Evolutionary conservation across 192 early-diverging fungal genomes (phyloP), one percentile per base, ranked within the genome.

Genomic region (Geranomyces variabilis): DNA sequence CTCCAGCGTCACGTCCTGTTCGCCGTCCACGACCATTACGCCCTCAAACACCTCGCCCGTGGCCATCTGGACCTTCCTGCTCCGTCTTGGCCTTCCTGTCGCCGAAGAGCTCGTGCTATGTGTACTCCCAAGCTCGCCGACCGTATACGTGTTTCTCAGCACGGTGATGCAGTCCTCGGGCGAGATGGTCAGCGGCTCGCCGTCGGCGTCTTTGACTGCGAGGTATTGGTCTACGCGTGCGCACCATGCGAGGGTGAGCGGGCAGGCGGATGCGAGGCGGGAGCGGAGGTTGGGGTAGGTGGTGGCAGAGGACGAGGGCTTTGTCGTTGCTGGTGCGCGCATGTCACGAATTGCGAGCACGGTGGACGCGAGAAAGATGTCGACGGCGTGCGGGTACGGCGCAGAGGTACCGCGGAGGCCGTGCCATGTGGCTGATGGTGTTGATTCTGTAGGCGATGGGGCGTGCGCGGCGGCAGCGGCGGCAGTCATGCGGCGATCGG

Each of bases 381-480:
- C 58, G 15, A 26, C 31, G 22, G 58, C 58, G 29, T 60, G 58
- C 31, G 58, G 58, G 31, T 60, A 60, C 58, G 58, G 58, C 29
- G 58, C 58, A 8, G 28, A 5, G 6, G 58, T 17, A 30, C 36
- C 36, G 36, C 31, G 31, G 5, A 60, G 15, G 58, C 58, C 58
- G 31, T 60, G 58, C 58, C 58, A 60, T 26, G 8, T 60, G 4
- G 28, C 1, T 17, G 58, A 28, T 8, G 31, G 7, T 29, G 58
- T 4, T 26, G 17, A 7, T 17, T 7, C 2, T 41, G 36, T 41
- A 7, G 36, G 36, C 36, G 36, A 3, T 34, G 51, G 51, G 51
- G 24, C 3, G 51, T 29, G 21, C 9, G 58, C 28, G 5, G 31
- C 28, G 6, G 21, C 58, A 7, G 24, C 29, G 29, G 58, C 28